These are phyloP conservation scores for Thuja plicata DNA, from an alignment of 83 land plant genomes.

Conservation along the genomic window DNA sequence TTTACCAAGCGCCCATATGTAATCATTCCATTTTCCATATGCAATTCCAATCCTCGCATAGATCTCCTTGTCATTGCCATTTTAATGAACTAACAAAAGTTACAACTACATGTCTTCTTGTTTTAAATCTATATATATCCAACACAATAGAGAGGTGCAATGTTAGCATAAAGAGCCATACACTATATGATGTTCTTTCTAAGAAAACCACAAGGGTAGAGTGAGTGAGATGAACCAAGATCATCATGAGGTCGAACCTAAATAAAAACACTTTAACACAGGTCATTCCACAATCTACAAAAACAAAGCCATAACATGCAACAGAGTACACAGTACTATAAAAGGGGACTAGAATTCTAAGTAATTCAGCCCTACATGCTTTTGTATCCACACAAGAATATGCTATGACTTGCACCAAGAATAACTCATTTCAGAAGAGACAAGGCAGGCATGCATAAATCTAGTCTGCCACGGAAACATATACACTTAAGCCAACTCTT, in stretches of 20 bases:
- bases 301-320: background rate
- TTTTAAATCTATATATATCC: background rate
- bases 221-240: background rate
- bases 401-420: background rate
- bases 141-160: background rate
- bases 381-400: background rate
- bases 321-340: background rate
- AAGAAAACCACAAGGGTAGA: background rate
- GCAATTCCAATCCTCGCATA: too few relatives aligned
- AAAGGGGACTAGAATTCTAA: background rate
- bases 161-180: background rate
- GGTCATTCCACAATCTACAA: background rate
- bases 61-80: too few relatives aligned
- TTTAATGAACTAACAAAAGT: background rate
- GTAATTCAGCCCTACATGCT: background rate
- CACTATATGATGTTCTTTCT: background rate
- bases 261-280: background rate
- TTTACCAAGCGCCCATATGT: too few relatives aligned
- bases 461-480: background rate
- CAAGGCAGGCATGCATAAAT: background rate
- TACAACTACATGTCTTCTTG: background rate
- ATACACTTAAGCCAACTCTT: background rate
- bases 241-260: background rate
- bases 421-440: background rate
- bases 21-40: too few relatives aligned